Base-by-base conservation (phyloP, 148 eudicot genomes). In the Camellia japonica region DNA sequence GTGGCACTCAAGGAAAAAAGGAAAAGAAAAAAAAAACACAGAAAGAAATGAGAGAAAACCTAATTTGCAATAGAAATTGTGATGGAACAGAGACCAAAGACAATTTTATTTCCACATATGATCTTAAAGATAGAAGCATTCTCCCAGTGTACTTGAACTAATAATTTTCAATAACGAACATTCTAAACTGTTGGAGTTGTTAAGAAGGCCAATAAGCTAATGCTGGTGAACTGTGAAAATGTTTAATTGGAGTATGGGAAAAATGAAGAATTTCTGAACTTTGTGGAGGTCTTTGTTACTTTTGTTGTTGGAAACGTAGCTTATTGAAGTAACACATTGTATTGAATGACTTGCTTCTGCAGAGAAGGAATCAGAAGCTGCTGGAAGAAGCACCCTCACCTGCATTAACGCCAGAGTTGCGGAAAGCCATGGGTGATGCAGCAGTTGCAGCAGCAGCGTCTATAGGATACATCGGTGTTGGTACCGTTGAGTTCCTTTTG, bases 381-480 rank as follows among this genome's bases (percentile, higher is more conserved):
- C 93, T 95, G 83, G 99, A 95, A 84, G 99, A 93, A 86, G 97
- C 99, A 80, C 99, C 97, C 19, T 95, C 99, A 76, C 98, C 99
- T 84, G 99, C 99, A 80, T 88, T 95, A 79, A 93, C 97, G 58
- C 87, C 91, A 38, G 99, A 92, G 84, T 79, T 95, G 82, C 85
- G 99, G 82, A 93, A 92, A 84, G 97, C 99, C 82, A 93, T 95
- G 99, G 99, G 99, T 88, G 99, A 95, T 90, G 98, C 99, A 85
- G 99, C 99, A 71, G 97, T 92, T 83, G 91, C 99, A 74, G 99
- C 99, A 64, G 99, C 99, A 75, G 97, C 95, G 38, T 96, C 99
- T 64, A 93, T 96, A 79, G 98, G 98, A 63, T 96, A 92, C 84
- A 86, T 96, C 67, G 97, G 99, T 87, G 99, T 96, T 77, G 98